phyloP scores from a whole-genome alignment of 1,139 yeast species.

The Diutina sp. region DNA sequence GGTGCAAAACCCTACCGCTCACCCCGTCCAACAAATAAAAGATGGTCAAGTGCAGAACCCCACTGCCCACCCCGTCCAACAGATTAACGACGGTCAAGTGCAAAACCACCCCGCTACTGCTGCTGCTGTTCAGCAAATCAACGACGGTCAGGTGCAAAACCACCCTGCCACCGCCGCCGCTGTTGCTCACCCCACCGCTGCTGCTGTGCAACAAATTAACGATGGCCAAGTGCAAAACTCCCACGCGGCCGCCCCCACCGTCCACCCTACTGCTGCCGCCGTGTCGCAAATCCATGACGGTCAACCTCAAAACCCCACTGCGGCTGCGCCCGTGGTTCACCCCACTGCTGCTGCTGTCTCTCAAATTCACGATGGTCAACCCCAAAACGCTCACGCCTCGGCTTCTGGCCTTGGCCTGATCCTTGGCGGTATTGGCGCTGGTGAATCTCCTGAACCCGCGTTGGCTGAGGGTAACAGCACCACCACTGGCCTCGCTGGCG shows the following conservation, averaged over 20 bases:
- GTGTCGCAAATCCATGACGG: slow-evolving; percentile 3
- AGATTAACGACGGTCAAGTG: slow-evolving; percentile 5
- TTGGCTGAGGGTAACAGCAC: not conserved
- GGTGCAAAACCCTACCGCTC: slow-evolving; percentile 3
- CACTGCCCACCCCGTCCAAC: slow-evolving; percentile 3
- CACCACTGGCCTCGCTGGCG: not conserved
- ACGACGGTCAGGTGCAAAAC: slow-evolving; percentile 7
- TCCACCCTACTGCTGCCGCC: slow-evolving; percentile 2
- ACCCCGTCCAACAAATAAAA: slow-evolving; percentile 3
- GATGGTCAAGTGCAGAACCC: slow-evolving; percentile 5
- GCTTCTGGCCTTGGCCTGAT: not conserved
- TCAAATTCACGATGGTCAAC: slow-evolving; percentile 18
- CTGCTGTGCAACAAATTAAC: slow-evolving; percentile 21
- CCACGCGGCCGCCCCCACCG: slow-evolving; percentile 3
- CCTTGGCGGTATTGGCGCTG: not conserved
- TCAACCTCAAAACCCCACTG: slow-evolving; percentile 7
- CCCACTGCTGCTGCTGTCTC: slow-evolving; percentile 8
- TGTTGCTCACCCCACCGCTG: slow-evolving; percentile 8
- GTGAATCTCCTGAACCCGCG: not conserved
- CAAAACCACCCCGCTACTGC: slow-evolving; percentile 4
- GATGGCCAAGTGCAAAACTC: slow-evolving; percentile 41
- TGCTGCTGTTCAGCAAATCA: slow-evolving; percentile 13
- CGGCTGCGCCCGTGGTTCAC: slow-evolving; percentile 15
- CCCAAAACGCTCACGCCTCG: slow-evolving; percentile 24
- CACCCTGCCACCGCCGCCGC: slow-evolving; percentile 7